phyloP scores from a whole-genome alignment of 805 yeast genomes.

The Blastobotrys parvus region DNA sequence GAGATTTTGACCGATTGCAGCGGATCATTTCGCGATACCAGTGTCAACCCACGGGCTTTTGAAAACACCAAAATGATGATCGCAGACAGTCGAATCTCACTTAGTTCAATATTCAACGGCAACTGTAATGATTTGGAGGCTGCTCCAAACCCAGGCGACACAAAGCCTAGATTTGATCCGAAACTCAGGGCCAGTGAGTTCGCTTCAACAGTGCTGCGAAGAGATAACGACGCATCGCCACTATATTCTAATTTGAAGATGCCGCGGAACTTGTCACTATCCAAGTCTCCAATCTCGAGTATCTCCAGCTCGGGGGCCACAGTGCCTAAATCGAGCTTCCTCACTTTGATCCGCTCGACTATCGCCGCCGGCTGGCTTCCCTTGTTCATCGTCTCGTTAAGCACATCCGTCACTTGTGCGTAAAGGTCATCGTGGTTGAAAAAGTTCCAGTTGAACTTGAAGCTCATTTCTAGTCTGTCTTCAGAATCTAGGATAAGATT shows the following conservation, averaged over 20 bases:
- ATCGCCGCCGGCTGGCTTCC: constrained; percentile 26
- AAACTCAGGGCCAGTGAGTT: constrained; percentile 41
- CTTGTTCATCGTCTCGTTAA: constrained; percentile 26
- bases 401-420: constrained; percentile 41
- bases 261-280: constrained; percentile 42
- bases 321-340: constrained; percentile 65
- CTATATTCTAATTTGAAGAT: constrained; percentile 67
- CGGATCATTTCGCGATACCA: constrained; percentile 26
- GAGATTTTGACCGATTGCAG: constrained; percentile 20
- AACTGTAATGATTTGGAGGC: constrained; percentile 21
- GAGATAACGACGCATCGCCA: constrained; percentile 66
- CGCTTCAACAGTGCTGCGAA: constrained; percentile 69
- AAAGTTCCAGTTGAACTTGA: constrained; percentile 69
- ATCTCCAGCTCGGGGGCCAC: constrained; percentile 67
- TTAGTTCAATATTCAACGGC: constrained; percentile 23
- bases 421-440: constrained; percentile 57
- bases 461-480: constrained; percentile 27
- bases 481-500: too few species aligned
- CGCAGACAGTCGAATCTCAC: constrained; percentile 16
- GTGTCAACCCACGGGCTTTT: constrained; percentile 21
- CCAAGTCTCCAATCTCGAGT: constrained; percentile 69
- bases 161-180: constrained; percentile 13
- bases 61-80: constrained; percentile 26
- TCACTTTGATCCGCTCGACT: constrained; percentile 43
- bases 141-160: constrained; percentile 19